Percentiles rank a stretch among this genome's conserved stretches.
phyloP scores from a whole-genome alignment of 73 alveolate species.

The Paramecium tetraurelia region DNA sequence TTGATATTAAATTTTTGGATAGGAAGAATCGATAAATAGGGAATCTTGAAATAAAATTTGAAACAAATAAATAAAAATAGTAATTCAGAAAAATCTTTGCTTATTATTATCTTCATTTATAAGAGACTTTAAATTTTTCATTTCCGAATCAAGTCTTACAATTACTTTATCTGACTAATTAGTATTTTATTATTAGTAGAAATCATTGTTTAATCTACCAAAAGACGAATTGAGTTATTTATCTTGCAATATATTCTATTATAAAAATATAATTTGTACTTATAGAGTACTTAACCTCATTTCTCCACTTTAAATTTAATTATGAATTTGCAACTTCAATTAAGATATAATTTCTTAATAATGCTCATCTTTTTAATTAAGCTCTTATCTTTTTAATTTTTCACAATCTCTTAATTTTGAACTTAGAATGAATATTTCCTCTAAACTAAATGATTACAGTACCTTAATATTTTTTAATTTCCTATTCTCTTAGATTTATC shows the following conservation, averaged over 20 bases:
- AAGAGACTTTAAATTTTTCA: neutral
- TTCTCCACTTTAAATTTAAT: slow-evolving; percentile 9
- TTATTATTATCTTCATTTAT: neutral
- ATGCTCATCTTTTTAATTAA: neutral
- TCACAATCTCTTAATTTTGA: neutral
- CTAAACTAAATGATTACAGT: neutral
- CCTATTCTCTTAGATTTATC: neutral
- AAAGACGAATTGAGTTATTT: neutral
- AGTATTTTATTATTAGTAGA: neutral
- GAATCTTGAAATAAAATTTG: neutral
- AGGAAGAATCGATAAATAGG: neutral
- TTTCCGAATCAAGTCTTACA: neutral
- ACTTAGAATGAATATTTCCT: neutral
- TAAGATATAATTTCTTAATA: neutral
- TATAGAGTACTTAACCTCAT: neutral
- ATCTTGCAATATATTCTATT: neutral
- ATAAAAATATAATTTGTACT: neutral
- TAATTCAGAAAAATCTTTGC: neutral
- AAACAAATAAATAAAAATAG: neutral
- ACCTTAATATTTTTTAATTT: neutral
- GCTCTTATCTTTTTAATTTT: neutral
- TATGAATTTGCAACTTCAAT: neutral
- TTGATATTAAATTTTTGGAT: neutral
- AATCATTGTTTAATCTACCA: neutral
- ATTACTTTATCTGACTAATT: neutral